A percentile compares a stretch with the other conserved stretches of the same genome.
These are phyloP conservation scores for Paecilomyces fulvus DNA, from an alignment of 2,329 filamentous ascomycete genomes.

Conservation along the genomic window DNA sequence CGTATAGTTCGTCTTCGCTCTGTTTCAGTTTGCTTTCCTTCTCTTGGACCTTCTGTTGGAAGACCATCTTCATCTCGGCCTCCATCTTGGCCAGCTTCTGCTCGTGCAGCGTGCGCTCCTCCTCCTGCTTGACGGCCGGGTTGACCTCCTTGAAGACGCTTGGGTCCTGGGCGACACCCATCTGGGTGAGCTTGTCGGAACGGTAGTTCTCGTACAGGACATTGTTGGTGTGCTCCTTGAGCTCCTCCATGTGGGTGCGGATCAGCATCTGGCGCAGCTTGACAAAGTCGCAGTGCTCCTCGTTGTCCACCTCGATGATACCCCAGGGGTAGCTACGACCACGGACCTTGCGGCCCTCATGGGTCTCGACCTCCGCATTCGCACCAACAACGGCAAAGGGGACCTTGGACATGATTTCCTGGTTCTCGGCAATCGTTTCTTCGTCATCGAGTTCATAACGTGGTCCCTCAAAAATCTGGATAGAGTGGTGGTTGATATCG, in stretches of 20 bases:
- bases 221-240: constrained; percentile 99
- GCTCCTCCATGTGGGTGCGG: constrained; percentile 99
- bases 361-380: constrained; percentile 83
- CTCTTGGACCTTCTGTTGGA: constrained; percentile 99
- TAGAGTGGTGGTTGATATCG: constrained; percentile 93
- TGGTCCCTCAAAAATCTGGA: constrained; percentile 98
- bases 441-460: constrained; percentile 98
- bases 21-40: constrained; percentile 99
- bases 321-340: constrained; percentile 97
- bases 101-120: constrained; percentile 95
- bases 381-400: constrained; percentile 97
- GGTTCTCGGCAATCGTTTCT: constrained; percentile 99
- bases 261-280: constrained; percentile 99
- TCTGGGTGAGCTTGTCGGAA: constrained; percentile 96
- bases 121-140: constrained; percentile 98
- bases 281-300: constrained; percentile 99
- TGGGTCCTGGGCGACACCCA: constrained; percentile 97
- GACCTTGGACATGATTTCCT: constrained; percentile 99
- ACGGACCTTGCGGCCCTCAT: constrained; percentile 90
- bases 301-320: constrained; percentile 97
- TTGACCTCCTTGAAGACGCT: constrained; percentile 99
- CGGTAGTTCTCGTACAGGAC: constrained; percentile 98
- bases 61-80: constrained; percentile 99
- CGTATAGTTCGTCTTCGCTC: constrained; percentile 97
- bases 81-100: constrained; percentile 99